Evolutionary conservation across 2,329 filamentous ascomycete species (phyloP), one percentile per base, ranked within the genome.

Genomic region (Cordyceps fumosorosea): DNA sequence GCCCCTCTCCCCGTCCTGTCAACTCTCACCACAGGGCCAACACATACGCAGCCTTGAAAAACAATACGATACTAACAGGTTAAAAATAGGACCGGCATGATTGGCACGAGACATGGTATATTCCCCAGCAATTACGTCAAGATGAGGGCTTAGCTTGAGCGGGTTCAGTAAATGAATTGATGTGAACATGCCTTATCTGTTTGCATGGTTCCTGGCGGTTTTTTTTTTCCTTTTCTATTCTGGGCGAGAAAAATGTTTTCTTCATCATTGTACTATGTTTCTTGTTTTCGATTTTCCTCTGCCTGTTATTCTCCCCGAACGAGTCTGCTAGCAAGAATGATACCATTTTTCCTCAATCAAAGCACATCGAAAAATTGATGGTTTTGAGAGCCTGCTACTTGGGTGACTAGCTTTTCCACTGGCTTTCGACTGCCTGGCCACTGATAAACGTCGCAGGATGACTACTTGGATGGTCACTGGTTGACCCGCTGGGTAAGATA

Each of bases 41-140:
- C 34, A 37, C 8, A 37, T 14, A 12, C 34, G 3, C 34, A 37
- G 11, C 10, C 34, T 3, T 14, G 34, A 37, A 12, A 10, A 48
- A 47, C 3, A 37, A 26, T 7, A 34, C 16, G 26, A 11, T 2
- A n/a, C 63, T 63, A 66, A 68, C 24, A 64, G 40, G 42, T 12
- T 5, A 11, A 14, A 14, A 24, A 44, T 18, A 89, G 86, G 95
- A 98, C 93, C 20, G 95, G 95, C 29, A 88, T 89, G 76, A 87
- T 97, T 70, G 93, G 93, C 34, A 84, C 86, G 66, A 84, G 87
- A 68, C 34, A 56, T 10, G 52, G 37, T n/a, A 55, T 29, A 37
- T 37, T 52, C n/a, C 50, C n/a, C 18, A 37, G 50, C 12, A 55
- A 55, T 72, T 89, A 89, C 65, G 86, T 89, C 66, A 86, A 88